These are phyloP conservation scores for Amanita fuliginea DNA, from an alignment of 768 basidiomycete species.

Conservation along the genomic window DNA sequence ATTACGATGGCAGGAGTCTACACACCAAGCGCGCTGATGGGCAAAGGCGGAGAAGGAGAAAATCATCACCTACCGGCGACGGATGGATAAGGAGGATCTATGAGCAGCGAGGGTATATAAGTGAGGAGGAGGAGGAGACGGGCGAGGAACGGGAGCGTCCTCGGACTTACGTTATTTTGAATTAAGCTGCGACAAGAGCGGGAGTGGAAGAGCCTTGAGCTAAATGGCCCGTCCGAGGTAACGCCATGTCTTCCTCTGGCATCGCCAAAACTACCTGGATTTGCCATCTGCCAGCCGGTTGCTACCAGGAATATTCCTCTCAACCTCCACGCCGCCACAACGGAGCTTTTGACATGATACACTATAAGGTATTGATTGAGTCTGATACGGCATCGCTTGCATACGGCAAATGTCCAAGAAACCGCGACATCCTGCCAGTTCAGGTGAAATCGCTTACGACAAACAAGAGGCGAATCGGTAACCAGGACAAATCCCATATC, in stretches of 20 bases:
- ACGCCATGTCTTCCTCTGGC: slow-evolving; percentile 5
- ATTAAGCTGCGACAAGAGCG: slow-evolving; percentile 6
- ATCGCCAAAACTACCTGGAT: slow-evolving; percentile 2
- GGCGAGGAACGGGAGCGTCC: slow-evolving; percentile 2
- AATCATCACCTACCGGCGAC: slow-evolving; percentile 20
- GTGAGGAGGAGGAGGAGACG: background rate
- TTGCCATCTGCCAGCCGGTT: slow-evolving; percentile 3
- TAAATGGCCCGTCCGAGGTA: slow-evolving; percentile 6
- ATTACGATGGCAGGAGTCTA: background rate
- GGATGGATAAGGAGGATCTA: slow-evolving; percentile 11
- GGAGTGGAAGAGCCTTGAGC: slow-evolving; percentile 1
- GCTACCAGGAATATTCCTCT: background rate
- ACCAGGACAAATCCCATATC: slow-evolving; percentile 1
- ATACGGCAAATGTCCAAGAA: slow-evolving; percentile 2
- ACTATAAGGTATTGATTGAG: slow-evolving; percentile 6
- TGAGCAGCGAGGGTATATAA: slow-evolving; percentile 1
- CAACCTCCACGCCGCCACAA: slow-evolving; percentile 2
- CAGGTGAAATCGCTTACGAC: slow-evolving; percentile 2
- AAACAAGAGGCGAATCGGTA: background rate
- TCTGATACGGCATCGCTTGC: slow-evolving; percentile 1
- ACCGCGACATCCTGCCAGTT: background rate
- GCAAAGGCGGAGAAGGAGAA: slow-evolving; percentile 24
- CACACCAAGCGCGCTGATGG: slow-evolving; percentile 31
- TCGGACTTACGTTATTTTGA: slow-evolving; percentile 8
- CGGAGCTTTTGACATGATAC: slow-evolving; percentile 3